A percentile compares a stretch with the other conserved stretches of the same genome.
phyloP scores from a whole-genome alignment of 805 yeast species.

The Candida nemodendra region DNA sequence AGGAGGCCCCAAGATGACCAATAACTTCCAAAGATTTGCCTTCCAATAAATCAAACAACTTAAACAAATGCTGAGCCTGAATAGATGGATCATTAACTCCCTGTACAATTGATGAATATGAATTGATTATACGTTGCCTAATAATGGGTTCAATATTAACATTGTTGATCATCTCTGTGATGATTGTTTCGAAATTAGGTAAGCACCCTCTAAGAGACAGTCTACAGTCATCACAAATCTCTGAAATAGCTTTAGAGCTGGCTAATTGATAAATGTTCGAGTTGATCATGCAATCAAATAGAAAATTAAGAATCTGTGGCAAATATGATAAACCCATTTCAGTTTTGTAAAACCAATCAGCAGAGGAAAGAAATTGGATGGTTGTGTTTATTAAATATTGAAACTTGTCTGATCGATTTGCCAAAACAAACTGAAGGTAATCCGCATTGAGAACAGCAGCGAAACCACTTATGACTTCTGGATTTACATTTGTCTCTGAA shows the following conservation, averaged over 20 bases:
- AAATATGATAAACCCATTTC: constrained; percentile 44
- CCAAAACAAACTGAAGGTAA: constrained; percentile 24
- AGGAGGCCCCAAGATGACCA: constrained; percentile 6
- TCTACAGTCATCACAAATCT: constrained; percentile 56
- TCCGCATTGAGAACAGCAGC: constrained; percentile 30
- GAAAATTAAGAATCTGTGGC: constrained; percentile 51
- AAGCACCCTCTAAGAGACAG: constrained; percentile 39
- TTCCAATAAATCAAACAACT: constrained; percentile 25
- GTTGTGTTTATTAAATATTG: constrained; percentile 45
- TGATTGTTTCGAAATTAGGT: constrained; percentile 47
- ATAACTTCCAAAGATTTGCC: constrained; percentile 18
- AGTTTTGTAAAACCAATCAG: constrained; percentile 57
- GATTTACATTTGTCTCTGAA: constrained; percentile 32
- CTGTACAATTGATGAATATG: constrained; percentile 63
- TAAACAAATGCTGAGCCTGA: constrained; percentile 35
- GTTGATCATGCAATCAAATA: constrained; percentile 34
- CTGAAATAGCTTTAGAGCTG: constrained; percentile 57
- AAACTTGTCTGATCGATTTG: constrained; percentile 11
- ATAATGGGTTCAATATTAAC: constrained; percentile 41
- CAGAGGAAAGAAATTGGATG: constrained; percentile 56
- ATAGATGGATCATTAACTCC: constrained; percentile 46
- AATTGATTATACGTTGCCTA: constrained; percentile 58
- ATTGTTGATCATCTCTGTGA: constrained; percentile 46
- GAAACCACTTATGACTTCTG: constrained; percentile 21
- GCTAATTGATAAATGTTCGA: constrained; percentile 30